Conservation (phyloP, 768 basidiomycete species). For the Termitomyces sp. region DNA sequence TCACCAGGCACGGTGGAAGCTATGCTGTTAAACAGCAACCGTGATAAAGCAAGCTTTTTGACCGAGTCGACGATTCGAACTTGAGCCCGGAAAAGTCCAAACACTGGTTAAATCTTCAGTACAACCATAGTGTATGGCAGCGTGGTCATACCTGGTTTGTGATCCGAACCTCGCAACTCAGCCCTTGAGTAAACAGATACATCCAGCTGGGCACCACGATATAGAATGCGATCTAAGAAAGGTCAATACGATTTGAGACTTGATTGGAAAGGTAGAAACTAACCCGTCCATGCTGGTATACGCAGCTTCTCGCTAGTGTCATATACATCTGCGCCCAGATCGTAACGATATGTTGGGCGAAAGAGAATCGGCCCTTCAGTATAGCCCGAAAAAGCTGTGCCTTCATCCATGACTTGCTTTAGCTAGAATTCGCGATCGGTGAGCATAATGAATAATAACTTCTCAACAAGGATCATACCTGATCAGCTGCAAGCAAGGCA, state of each 20-base stretch:
- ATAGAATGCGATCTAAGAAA: constrained; percentile 83
- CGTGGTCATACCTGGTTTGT: constrained; percentile 71
- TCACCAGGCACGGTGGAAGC: constrained; percentile 41
- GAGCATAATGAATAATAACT: neutral
- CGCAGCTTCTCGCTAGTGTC: constrained; percentile 96
- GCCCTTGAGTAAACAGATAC: constrained; percentile 79
- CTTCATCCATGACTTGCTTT: constrained; percentile 63
- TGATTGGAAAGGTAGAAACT: constrained; percentile 15
- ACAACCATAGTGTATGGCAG: neutral
- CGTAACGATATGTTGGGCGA: constrained; percentile 93
- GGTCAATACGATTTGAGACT: neutral
- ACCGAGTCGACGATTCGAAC: constrained; percentile 76
- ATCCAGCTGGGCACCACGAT: constrained; percentile 70
- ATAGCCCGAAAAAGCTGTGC: constrained; percentile 79
- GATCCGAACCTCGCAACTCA: constrained; percentile 90
- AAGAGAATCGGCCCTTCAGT: constrained; percentile 91
- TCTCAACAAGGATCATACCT: constrained; percentile 48
- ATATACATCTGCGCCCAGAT: constrained; percentile 78
- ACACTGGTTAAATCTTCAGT: constrained; percentile 52
- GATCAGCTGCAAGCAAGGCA: constrained; percentile 77
- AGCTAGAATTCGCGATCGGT: constrained; percentile 46
- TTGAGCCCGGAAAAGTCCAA: constrained; percentile 75
- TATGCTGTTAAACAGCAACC: constrained; percentile 64
- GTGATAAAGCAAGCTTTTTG: constrained; percentile 71
- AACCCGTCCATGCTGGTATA: constrained; percentile 97